These are phyloP conservation scores for Wickerhamiella galacta DNA, from an alignment of 805 yeast species.

Conservation along the genomic window DNA sequence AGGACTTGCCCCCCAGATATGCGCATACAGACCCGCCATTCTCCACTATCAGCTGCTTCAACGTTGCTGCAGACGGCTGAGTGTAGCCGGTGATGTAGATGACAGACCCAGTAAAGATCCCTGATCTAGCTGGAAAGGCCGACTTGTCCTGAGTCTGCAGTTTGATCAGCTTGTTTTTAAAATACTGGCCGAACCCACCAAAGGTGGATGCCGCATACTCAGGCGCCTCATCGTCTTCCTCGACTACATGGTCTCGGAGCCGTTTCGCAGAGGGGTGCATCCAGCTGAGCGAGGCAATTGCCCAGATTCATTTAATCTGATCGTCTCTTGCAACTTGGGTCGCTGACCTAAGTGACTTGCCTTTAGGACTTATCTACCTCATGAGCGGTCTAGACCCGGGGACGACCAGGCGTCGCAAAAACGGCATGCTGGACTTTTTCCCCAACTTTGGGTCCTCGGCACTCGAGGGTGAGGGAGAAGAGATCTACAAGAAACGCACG, in stretches of 20 bases:
- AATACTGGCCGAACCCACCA: conserved; percentile 54
- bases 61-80: conserved; percentile 52
- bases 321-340: too few relatives aligned
- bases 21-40: conserved; percentile 71
- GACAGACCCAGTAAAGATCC: conserved; percentile 43
- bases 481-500: conserved; percentile 1
- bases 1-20: conserved; percentile 49
- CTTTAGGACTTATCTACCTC: too few relatives aligned
- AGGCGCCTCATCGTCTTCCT: conserved; percentile 5
- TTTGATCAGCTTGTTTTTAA: conserved; percentile 40
- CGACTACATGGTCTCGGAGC: conserved; percentile 7
- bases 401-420: conserved; percentile 10
- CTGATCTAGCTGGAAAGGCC: conserved; percentile 27
- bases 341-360: too few relatives aligned
- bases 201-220: conserved; percentile 24
- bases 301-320: too few relatives aligned
- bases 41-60: conserved; percentile 52
- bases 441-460: conserved; percentile 15
- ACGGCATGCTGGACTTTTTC: conserved; percentile 12
- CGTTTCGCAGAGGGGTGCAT: conserved; percentile 11
- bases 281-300: neutral
- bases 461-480: conserved; percentile 6
- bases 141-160: conserved; percentile 33
- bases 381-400: conserved; percentile 2
- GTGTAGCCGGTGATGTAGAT: conserved; percentile 86